Percentiles rank a stretch among this genome's conserved stretches.
Conservation (phyloP, 1,284 basidiomycete genomes). For the Trichosporon sp. region DNA sequence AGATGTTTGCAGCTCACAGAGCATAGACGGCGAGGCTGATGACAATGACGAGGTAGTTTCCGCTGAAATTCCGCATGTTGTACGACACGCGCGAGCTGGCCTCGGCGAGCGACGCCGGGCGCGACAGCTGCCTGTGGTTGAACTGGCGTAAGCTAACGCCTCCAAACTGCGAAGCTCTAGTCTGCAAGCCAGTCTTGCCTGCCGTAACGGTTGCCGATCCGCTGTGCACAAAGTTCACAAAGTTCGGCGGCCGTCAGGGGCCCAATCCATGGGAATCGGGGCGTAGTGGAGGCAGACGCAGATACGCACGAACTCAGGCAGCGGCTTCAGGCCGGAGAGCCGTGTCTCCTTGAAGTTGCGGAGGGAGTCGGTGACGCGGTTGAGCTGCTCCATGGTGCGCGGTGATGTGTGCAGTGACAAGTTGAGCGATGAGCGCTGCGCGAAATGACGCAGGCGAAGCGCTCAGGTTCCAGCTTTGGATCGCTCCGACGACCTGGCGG, state of each 20-base stretch:
- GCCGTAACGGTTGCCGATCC: background rate
- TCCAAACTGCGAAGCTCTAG: no score
- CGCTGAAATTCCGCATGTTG: constrained; percentile 85
- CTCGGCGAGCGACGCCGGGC: constrained; percentile 61
- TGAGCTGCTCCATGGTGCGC: background rate
- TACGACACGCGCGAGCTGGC: constrained; percentile 61
- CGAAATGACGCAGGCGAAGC: background rate
- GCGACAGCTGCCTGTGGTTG: constrained; percentile 80
- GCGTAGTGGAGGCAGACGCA: background rate
- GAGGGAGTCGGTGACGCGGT: background rate
- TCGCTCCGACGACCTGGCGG: background rate
- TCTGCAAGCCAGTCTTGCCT: no score
- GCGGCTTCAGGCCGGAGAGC: constrained; percentile 2
- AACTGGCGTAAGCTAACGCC: constrained; percentile 52
- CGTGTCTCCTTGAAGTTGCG: constrained; percentile 4
- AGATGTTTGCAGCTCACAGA: constrained; percentile 56
- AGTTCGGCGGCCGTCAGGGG: background rate
- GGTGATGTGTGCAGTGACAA: background rate
- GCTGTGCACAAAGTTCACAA: background rate
- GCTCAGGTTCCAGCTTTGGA: background rate
- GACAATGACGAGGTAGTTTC: constrained; percentile 80
- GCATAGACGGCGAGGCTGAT: constrained; percentile 76
- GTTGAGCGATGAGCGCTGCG: background rate
- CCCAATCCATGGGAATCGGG: background rate
- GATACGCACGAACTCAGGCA: background rate